Conservation (phyloP, 2,329 filamentous ascomycete species). For the Fusarium palustre region DNA sequence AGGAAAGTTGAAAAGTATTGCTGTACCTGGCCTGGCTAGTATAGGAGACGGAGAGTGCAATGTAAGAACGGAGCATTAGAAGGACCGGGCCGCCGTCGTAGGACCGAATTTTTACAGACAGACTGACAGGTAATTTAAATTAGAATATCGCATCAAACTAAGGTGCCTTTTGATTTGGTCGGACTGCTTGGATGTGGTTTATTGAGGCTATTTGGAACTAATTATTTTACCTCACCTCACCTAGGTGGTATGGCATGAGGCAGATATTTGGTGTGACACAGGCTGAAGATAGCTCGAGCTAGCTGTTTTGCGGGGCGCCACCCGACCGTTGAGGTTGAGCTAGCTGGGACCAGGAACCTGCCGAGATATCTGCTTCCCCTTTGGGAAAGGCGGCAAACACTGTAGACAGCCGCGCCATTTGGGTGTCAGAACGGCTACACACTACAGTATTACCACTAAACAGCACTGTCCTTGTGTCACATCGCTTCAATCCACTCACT, state of each 20-base stretch:
- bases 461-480: conserved; percentile 41
- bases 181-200: background rate
- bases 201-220: conserved; percentile 33
- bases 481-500: conserved; percentile 32
- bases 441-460: background rate
- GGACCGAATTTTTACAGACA: conserved; percentile 7
- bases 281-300: conserved; percentile 9
- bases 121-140: background rate
- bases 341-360: conserved; percentile 28
- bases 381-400: conserved; percentile 26
- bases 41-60: background rate
- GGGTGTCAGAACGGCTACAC: background rate
- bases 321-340: conserved; percentile 14
- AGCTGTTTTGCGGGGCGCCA: conserved; percentile 32
- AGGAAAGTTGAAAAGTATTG: background rate
- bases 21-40: background rate
- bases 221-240: background rate
- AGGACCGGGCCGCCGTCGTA: conserved; percentile 35
- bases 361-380: conserved; percentile 23
- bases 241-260: background rate
- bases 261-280: background rate
- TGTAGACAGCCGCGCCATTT: conserved; percentile 27
- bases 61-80: conserved; percentile 18
- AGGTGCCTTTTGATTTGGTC: conserved; percentile 2
- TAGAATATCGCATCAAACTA: background rate